Evolutionary conservation across 1,284 basidiomycete genomes (phyloP).

Genomic region (Boletus smithii): DNA sequence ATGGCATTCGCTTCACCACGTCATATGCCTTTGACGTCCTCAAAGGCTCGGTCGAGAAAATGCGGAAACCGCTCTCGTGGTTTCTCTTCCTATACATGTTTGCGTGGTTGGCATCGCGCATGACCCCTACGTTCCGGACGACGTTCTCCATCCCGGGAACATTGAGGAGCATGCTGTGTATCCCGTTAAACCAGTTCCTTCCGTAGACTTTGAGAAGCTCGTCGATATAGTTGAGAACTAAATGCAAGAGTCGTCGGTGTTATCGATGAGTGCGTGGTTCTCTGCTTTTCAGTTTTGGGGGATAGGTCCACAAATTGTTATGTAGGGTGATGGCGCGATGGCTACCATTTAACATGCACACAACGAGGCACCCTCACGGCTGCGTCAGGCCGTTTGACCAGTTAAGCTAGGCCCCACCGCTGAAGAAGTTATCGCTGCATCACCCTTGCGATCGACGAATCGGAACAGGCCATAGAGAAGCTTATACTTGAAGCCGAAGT

Average conservation of each 20-base stretch:
- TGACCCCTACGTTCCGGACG: constrained; percentile 42
- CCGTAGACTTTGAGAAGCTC: constrained; percentile 57
- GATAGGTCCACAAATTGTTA: too few species aligned
- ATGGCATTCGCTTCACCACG: constrained; percentile 32
- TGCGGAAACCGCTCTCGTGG: constrained; percentile 54
- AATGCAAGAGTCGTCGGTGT: constrained; percentile 61
- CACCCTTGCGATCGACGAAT: constrained; percentile 55
- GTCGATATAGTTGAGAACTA: constrained; percentile 54
- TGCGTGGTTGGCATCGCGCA: constrained; percentile 38
- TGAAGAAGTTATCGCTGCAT: constrained; percentile 47
- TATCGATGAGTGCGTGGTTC: constrained; percentile 56
- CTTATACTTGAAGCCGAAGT: constrained; percentile 62
- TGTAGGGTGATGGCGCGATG: constrained; percentile 62
- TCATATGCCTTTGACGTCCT: constrained; percentile 48
- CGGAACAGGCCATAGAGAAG: constrained; percentile 49
- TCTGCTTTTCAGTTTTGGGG: too few species aligned
- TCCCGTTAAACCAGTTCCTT: constrained; percentile 10
- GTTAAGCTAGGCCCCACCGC: constrained; percentile 38
- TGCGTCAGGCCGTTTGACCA: constrained; percentile 44
- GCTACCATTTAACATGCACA: constrained; percentile 53
- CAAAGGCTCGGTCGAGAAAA: constrained; percentile 42
- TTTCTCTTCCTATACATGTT: constrained; percentile 52
- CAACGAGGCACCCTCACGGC: constrained; percentile 34
- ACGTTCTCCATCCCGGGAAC: constrained; percentile 55
- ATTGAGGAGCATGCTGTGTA: constrained; percentile 47